Percentiles rank a stretch among this genome's conserved stretches.
Conservation (phyloP, 208 protist species). For the Vickermania ingenoplastis region DNA sequence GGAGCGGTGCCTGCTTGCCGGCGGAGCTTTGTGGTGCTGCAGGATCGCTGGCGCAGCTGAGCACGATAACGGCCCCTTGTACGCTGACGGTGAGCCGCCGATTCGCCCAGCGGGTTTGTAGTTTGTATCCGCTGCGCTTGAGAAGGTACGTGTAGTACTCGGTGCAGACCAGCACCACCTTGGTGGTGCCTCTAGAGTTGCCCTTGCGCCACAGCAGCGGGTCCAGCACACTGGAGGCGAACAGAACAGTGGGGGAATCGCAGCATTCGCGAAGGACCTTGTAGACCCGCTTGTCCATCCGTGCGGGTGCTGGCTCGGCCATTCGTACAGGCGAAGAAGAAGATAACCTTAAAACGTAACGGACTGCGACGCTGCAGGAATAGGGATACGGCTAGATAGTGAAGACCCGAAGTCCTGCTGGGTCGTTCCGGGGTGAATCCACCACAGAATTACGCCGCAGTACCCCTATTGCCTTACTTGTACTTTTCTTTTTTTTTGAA, state of each 20-base stretch:
- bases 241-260: constrained; percentile 68
- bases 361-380: no score
- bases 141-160: constrained; percentile 76
- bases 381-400: no score
- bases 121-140: constrained; percentile 58
- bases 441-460: no score
- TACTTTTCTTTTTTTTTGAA: no score
- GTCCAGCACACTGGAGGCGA: constrained; percentile 24
- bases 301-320: neutral
- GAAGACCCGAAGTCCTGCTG: no score
- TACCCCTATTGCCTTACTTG: no score
- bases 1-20: neutral
- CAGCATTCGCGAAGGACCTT: constrained; percentile 54
- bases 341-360: no score
- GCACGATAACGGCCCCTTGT: neutral
- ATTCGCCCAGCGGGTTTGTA: constrained; percentile 72
- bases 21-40: neutral
- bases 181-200: constrained; percentile 7
- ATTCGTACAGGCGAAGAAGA: no score
- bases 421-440: no score
- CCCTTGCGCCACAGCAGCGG: constrained; percentile 38
- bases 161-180: constrained; percentile 59
- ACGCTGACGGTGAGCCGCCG: constrained; percentile 35
- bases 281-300: constrained; percentile 30
- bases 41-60: neutral